Evolutionary conservation across 257 asterid species (phyloP), one percentile per base, ranked within the genome.

Genomic region (Dorcoceras hygrometricum): DNA sequence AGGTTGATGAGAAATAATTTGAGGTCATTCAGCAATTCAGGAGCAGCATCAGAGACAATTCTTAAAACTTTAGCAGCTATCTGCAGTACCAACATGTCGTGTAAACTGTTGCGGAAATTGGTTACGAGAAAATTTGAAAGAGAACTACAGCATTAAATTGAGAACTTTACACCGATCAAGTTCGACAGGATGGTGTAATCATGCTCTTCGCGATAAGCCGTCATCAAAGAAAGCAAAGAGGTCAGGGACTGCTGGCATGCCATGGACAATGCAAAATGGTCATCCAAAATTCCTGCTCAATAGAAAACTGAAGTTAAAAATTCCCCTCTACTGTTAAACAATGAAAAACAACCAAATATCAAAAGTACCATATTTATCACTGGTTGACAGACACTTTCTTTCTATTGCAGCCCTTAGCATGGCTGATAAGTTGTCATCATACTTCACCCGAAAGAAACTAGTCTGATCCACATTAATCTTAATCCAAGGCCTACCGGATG

Each of bases 371-470:
- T 80, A 81, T 87, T 76, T 84, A 74, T 92, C 98, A 72, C 83
- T 79, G 69, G 86, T 79, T 50, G 98, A 87, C 77, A 92, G 75
- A 77, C 63, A 20, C 67, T 86, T 89, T 26, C 67, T 86, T 90
- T 86, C 93, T 46, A 92, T 87, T 34, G 98, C 97, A 80, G 76
- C 51, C 81, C 93, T 80, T 68, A 92, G 93, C 74, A 96, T 80
- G 71, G 90, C 89, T 16, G 95, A 89, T 46, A 92, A 79, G 69
- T 80, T 84, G 20, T 87, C 95, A 54, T 89, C 98, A 73, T 92
- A 92, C 73, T 87, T 92, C 79, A 92, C 98, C 65, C 96, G 77
- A 70, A 70, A 92, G 79, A 92, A 92, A 71, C 91, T 92, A 75
- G 95, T 77, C 75, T 88, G 98, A 23, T 88, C 91, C 69, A 88